These are phyloP conservation scores for Spergularia azorica DNA, from an alignment of 179 eudicot genomes.

Conservation along the genomic window DNA sequence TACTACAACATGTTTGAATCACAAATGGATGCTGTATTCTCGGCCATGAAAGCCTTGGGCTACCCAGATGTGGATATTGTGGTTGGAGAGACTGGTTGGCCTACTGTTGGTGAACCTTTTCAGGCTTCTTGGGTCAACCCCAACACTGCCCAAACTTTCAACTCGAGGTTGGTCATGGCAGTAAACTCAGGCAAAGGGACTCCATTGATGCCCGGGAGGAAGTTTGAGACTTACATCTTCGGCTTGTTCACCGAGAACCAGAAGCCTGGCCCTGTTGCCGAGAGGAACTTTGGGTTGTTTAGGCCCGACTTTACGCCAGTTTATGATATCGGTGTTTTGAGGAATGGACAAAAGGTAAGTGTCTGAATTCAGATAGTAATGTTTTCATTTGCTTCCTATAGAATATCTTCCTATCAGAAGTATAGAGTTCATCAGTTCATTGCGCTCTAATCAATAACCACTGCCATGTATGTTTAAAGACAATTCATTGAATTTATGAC, in stretches of 20 bases:
- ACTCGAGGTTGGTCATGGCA: slow-evolving; percentile 57
- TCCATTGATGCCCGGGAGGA: slow-evolving; percentile 82
- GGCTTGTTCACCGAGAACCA: slow-evolving; percentile 73
- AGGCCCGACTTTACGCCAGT: slow-evolving; percentile 75
- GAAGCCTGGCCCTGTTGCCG: slow-evolving; percentile 78
- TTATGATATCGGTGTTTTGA: slow-evolving; percentile 73
- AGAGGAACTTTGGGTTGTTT: slow-evolving; percentile 84
- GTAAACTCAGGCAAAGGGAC: slow-evolving; percentile 64
- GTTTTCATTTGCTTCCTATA: neutral
- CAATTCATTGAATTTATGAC: neutral
- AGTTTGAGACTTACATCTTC: slow-evolving; percentile 75
- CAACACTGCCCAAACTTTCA: slow-evolving; percentile 59
- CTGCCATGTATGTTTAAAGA: too few species aligned
- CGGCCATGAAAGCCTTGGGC: slow-evolving; percentile 68
- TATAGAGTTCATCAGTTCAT: too few species aligned
- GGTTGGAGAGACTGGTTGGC: slow-evolving; percentile 96
- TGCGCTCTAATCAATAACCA: too few species aligned
- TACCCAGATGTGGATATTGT: slow-evolving; percentile 67
- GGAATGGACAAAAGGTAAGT: slow-evolving; percentile 31
- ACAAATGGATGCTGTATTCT: slow-evolving; percentile 61
- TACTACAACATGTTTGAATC: slow-evolving; percentile 73
- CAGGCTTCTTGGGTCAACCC: slow-evolving; percentile 63
- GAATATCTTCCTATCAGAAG: too few species aligned
- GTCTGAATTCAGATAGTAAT: neutral
- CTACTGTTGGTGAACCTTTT: slow-evolving; percentile 58